These are phyloP conservation scores for Melampsora larici-populina DNA, from an alignment of 1,284 basidiomycete genomes.

Conservation along the genomic window DNA sequence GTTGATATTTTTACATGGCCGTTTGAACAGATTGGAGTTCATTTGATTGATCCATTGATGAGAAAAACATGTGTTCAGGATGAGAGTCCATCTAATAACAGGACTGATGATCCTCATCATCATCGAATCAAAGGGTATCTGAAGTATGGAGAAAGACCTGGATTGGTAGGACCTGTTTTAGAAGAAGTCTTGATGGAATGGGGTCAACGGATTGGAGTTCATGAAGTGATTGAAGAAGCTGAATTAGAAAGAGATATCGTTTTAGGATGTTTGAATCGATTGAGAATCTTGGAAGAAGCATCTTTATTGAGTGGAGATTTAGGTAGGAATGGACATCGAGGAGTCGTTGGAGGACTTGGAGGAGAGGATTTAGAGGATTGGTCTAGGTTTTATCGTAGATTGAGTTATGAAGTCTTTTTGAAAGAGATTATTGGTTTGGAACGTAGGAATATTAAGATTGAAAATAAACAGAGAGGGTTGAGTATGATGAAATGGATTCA, in stretches of 20 bases:
- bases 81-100: not conserved
- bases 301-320: not conserved
- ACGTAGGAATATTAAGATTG: not conserved
- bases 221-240: conserved; percentile 19
- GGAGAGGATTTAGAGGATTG: too few species aligned
- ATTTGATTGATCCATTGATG: not conserved
- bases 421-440: not conserved
- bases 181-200: conserved; percentile 20
- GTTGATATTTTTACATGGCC: conserved; percentile 31
- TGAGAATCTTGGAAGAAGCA: not conserved
- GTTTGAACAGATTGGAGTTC: not conserved
- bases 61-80: not conserved
- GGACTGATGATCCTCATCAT: too few species aligned
- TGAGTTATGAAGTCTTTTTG: not conserved
- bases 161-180: not conserved
- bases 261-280: conserved; percentile 13
- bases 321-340: too few species aligned
- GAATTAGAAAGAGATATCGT: conserved; percentile 25
- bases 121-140: not conserved
- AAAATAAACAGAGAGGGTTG: not conserved
- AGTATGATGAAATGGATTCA: not conserved
- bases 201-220: not conserved
- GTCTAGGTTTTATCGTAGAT: not conserved
- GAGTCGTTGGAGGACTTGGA: not conserved
- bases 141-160: not conserved